These are phyloP conservation scores for Sarocladium oryzae DNA, from an alignment of 2,329 filamentous ascomycete species.

Conservation along the genomic window DNA sequence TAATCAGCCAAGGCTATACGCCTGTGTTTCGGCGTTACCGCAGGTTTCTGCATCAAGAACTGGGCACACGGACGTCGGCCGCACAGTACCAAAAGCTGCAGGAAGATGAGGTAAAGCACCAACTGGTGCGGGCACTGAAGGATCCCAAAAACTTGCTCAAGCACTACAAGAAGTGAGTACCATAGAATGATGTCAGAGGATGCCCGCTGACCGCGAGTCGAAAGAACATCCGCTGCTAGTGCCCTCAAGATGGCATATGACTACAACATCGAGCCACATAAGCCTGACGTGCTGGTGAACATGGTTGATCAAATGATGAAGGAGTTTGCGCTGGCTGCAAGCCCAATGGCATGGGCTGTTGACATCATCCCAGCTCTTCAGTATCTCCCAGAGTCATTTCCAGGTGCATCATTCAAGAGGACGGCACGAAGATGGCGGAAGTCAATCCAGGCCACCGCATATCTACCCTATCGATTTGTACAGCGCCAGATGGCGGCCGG, in stretches of 20 bases:
- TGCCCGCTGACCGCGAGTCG: neutral
- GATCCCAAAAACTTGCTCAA: conserved; percentile 16
- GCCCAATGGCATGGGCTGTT: conserved; percentile 18
- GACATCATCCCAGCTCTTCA: conserved; percentile 16
- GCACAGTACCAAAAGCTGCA: conserved; percentile 17
- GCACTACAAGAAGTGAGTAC: conserved; percentile 23
- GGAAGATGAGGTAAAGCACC: conserved; percentile 20
- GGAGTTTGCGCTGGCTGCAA: conserved; percentile 17
- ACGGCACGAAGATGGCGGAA: conserved; percentile 16
- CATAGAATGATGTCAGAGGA: neutral
- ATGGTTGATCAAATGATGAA: conserved; percentile 16
- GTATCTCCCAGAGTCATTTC: conserved; percentile 15
- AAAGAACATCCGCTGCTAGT: conserved; percentile 17
- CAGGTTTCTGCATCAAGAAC: conserved; percentile 23
- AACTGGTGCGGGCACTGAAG: conserved; percentile 18
- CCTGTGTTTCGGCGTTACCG: conserved; percentile 17
- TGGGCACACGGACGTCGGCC: conserved; percentile 18
- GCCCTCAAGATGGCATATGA: conserved; percentile 17
- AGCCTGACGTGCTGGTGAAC: conserved; percentile 13
- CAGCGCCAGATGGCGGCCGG: conserved; percentile 12
- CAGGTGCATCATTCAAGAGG: conserved; percentile 18
- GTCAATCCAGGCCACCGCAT: conserved; percentile 12
- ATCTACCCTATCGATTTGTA: conserved; percentile 18
- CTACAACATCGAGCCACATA: conserved; percentile 18
- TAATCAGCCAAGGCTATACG: conserved; percentile 15